These are phyloP conservation scores for Boletus smithii DNA, from an alignment of 1,284 basidiomycete genomes.

Conservation along the genomic window DNA sequence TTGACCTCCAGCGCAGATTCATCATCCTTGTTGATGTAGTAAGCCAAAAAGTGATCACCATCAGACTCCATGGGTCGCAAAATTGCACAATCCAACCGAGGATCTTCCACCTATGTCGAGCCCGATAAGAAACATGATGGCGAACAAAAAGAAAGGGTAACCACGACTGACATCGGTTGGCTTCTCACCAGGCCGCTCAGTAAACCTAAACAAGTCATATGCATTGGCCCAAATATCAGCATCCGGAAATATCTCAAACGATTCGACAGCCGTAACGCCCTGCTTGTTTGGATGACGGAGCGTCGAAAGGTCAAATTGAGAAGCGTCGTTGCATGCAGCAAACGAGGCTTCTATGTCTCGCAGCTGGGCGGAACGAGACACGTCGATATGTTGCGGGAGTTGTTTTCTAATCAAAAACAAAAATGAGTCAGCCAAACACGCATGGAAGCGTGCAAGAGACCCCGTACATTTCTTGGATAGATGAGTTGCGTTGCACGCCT, in stretches of 20 bases:
- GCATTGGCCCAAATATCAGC: slow-evolving; percentile 85
- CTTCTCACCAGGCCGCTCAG: slow-evolving; percentile 81
- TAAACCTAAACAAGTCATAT: slow-evolving; percentile 86
- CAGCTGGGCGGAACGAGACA: slow-evolving; percentile 77
- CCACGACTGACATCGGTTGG: slow-evolving; percentile 50
- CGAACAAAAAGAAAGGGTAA: background rate
- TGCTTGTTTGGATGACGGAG: slow-evolving; percentile 81
- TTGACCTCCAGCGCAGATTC: slow-evolving; percentile 62
- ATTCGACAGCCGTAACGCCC: slow-evolving; percentile 73
- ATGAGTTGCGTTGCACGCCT: slow-evolving; percentile 45
- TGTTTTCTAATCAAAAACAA: slow-evolving; percentile 43
- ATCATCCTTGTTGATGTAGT: slow-evolving; percentile 82
- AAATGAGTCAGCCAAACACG: background rate
- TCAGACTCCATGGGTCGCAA: slow-evolving; percentile 83
- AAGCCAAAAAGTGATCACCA: slow-evolving; percentile 85
- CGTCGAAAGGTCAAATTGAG: slow-evolving; percentile 48
- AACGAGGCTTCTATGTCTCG: slow-evolving; percentile 84
- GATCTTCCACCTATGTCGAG: slow-evolving; percentile 58
- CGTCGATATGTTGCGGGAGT: slow-evolving; percentile 58
- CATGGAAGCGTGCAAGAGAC: background rate
- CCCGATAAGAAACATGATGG: slow-evolving; percentile 1
- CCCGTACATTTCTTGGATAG: slow-evolving; percentile 57
- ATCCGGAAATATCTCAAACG: slow-evolving; percentile 85
- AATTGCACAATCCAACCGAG: slow-evolving; percentile 80
- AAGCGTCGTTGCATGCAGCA: slow-evolving; percentile 52